Evolutionary conservation across 129 eudicot genomes (phyloP), one percentile per base, ranked within the genome.

Genomic region (Flaveria bidentis): DNA sequence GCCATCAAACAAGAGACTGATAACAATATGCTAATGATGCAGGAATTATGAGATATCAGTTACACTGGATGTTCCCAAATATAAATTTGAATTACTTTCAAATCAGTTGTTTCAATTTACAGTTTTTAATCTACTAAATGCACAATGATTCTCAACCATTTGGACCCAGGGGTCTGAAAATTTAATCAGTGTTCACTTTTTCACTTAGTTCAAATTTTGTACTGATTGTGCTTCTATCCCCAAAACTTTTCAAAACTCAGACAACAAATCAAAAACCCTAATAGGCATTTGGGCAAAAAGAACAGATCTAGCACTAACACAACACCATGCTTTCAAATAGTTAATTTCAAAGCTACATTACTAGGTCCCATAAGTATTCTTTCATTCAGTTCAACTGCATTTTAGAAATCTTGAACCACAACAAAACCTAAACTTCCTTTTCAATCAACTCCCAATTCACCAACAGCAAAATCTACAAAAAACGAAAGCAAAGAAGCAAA

Each of bases 191-290:
- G n/a, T 16, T 30, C 36, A 30, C 36, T 8, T 3, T 30, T 4
- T 30, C 36, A 30, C 30, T 28, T 28, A 30, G 46, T 76, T 53
- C 56, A 53, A 39, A 67, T 30, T 75, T 63, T 17, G 15, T 39
- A 63, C 63, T 1, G 23, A 13, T 4, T 6, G 47, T 74, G 26
- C 23, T 28, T 49, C 49, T 50, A 33, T 11, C 53, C 41, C 57
- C 74, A 22, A 45, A 26, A 47, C 17, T 46, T 62, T 75, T 30
- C 79, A 28, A 62, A 28, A 25, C 42, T 28, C 58, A 20, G 15
- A 60, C 69, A 16, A 17, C 70, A 60, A 70, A 74, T 25, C 46
- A 9, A 71, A 69, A 79, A 78, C 82, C 78, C 83, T 79, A 71
- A 71, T 47, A 10, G 20, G 28, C 46, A 30, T 13, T 69, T 78